Percentiles rank a stretch among this genome's conserved stretches.
Conservation (phyloP, 495 filamentous ascomycete genomes). For the Diplogelasinospora grovesii region DNA sequence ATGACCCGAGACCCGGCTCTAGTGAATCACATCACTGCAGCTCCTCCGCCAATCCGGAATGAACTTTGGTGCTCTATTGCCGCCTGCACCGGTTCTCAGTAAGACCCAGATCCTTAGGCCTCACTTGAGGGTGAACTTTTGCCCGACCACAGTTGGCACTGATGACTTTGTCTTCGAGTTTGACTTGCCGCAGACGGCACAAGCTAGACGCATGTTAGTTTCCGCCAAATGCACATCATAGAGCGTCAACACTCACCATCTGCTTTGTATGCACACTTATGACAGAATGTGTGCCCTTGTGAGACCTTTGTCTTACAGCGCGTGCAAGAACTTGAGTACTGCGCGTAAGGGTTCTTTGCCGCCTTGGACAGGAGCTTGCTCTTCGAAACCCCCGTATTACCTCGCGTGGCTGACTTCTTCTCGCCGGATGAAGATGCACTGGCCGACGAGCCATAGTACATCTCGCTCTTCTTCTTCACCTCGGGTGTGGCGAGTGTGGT, state of each 20-base stretch:
- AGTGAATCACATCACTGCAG: no score
- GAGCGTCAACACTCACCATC: constrained; percentile 51
- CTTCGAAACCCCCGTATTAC: constrained; percentile 52
- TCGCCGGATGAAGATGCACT: constrained; percentile 33
- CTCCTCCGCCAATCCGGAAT: no score
- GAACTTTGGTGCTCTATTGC: no score
- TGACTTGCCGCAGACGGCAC: constrained; percentile 60
- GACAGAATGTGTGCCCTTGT: constrained; percentile 55
- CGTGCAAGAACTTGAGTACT: constrained; percentile 54
- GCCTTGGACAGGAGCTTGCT: constrained; percentile 62
- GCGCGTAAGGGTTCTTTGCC: constrained; percentile 64
- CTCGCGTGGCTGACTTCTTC: constrained; percentile 47
- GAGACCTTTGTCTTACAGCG: constrained; percentile 61
- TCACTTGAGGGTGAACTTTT: constrained; percentile 63
- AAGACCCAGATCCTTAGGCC: constrained; percentile 1
- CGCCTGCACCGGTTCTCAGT: no score
- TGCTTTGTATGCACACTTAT: constrained; percentile 59
- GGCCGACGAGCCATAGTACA: constrained; percentile 62
- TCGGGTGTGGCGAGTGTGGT: constrained; percentile 61
- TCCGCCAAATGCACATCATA: no score
- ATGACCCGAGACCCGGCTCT: no score
- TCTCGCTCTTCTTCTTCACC: constrained; percentile 65
- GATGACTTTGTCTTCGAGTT: constrained; percentile 47
- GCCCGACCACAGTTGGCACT: constrained; percentile 50
- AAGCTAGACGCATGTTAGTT: no score